Evolutionary conservation across 768 basidiomycete species (phyloP).

Genomic region (Phylloporus sp.): DNA sequence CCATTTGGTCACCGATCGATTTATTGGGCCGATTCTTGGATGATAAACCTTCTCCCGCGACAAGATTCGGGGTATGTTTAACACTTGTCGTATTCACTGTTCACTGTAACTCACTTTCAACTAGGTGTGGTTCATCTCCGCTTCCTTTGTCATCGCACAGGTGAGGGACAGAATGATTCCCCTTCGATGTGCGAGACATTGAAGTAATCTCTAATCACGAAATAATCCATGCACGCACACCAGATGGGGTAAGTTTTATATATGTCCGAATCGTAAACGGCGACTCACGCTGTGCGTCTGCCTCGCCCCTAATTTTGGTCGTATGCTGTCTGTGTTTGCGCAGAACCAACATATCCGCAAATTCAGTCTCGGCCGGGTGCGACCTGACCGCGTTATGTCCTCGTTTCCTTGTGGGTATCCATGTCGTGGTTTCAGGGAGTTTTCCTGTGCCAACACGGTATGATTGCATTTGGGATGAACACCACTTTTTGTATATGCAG

Average conservation of each 20-base stretch:
- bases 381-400: conserved; percentile 78
- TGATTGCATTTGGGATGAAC: conserved; percentile 1
- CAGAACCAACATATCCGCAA: conserved; percentile 78
- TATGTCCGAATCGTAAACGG: conserved; percentile 11
- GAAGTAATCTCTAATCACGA: conserved; percentile 7
- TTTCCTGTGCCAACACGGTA: background rate
- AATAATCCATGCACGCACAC: background rate
- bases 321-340: conserved; percentile 7
- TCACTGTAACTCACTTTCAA: conserved; percentile 10
- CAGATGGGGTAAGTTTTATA: conserved; percentile 27
- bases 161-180: conserved; percentile 23
- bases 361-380: conserved; percentile 79
- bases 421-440: background rate
- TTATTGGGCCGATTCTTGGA: conserved; percentile 68
- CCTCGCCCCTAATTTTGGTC: conserved; percentile 1
- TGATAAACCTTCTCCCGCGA: conserved; percentile 54
- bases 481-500: conserved; percentile 27
- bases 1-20: conserved; percentile 78
- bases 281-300: conserved; percentile 7
- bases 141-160: conserved; percentile 78
- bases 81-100: background rate
- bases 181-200: conserved; percentile 1
- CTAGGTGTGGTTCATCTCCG: conserved; percentile 74
- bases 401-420: conserved; percentile 59
- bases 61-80: conserved; percentile 56